Conservation (phyloP, 257 asterid genomes). For the Solanum chilense region DNA sequence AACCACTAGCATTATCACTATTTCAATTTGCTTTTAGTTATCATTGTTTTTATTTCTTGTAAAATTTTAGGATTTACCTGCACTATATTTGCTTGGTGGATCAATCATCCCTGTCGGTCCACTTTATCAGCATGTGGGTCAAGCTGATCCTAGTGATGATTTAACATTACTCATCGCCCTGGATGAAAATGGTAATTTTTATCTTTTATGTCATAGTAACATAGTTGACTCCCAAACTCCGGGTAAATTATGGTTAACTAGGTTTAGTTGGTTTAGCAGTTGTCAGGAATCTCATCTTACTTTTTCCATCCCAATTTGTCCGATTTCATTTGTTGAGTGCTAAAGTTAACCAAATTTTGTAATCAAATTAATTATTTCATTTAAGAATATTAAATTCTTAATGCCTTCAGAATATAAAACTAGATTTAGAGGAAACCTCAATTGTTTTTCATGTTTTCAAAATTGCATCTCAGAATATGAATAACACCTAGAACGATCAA, state of each 20-base stretch:
- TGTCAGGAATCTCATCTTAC: background rate
- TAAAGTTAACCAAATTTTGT: background rate
- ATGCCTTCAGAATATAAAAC: background rate
- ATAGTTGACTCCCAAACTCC: background rate
- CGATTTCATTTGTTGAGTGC: background rate
- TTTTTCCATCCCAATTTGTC: background rate
- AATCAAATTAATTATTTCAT: background rate
- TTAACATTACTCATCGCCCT: conserved; percentile 66
- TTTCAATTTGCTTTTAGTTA: background rate
- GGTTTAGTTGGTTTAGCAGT: background rate
- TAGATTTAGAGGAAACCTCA: background rate
- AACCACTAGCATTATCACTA: background rate
- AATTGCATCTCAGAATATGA: background rate
- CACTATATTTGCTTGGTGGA: conserved; percentile 79
- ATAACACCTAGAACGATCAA: background rate
- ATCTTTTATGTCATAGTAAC: background rate
- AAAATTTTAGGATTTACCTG: conserved; percentile 71
- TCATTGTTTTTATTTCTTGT: background rate
- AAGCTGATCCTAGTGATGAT: conserved; percentile 64
- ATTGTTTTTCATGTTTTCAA: background rate
- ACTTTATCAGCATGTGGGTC: conserved; percentile 63
- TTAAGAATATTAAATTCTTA: background rate
- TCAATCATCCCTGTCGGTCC: conserved; percentile 69
- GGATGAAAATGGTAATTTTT: conserved; percentile 57
- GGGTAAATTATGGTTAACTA: background rate